A percentile compares a stretch with the other conserved stretches of the same genome.
phyloP scores from a whole-genome alignment of 2,329 filamentous ascomycete genomes.

The Cordyceps tenuipes region DNA sequence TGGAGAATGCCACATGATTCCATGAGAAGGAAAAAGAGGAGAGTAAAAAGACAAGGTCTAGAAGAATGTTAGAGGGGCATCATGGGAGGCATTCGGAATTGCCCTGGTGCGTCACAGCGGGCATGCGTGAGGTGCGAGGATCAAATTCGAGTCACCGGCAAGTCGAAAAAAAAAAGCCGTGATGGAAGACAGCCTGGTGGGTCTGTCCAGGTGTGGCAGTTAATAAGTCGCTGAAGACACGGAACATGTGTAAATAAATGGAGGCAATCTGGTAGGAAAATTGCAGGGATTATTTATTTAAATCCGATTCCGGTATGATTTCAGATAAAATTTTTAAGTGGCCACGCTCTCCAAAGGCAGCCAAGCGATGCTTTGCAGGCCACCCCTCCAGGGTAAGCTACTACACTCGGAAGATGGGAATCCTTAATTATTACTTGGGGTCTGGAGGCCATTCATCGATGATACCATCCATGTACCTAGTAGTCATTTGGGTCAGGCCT shows the following conservation, averaged over 20 bases:
- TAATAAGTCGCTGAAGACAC: no score
- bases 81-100: background rate
- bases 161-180: constrained; percentile 5
- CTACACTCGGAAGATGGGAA: no score
- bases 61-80: background rate
- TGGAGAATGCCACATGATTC: constrained; percentile 6
- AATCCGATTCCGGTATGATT: no score
- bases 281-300: no score
- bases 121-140: background rate
- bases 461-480: no score
- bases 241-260: background rate
- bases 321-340: no score
- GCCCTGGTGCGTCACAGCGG: background rate
- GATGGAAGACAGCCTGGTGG: background rate
- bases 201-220: background rate
- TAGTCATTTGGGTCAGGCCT: background rate
- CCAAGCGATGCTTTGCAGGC: no score
- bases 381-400: no score
- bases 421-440: no score
- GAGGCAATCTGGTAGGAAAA: background rate
- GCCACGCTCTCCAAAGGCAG: no score
- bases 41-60: background rate
- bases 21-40: background rate
- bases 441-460: no score
- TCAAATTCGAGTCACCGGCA: constrained; percentile 2